A percentile compares a stretch with the other conserved stretches of the same genome.
phyloP scores from a whole-genome alignment of 257 asterid genomes.

The Lycium ferocissimum region DNA sequence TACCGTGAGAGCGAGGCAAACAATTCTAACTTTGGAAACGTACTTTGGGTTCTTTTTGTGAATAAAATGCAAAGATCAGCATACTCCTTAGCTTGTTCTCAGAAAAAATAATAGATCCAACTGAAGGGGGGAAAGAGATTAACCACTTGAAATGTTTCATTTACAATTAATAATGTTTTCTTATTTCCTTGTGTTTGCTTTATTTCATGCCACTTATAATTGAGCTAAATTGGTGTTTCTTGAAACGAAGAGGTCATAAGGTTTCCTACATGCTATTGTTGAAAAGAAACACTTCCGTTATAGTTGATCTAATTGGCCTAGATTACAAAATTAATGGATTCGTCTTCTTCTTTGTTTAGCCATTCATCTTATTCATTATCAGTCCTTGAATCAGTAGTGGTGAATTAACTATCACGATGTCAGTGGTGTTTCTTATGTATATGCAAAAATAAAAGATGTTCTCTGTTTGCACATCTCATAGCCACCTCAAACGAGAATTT shows the following conservation, averaged over 20 bases:
- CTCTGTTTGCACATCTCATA: slow-evolving; percentile 4
- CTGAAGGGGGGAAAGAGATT: background rate
- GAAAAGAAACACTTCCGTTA: background rate
- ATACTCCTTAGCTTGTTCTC: background rate
- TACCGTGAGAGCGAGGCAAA: background rate
- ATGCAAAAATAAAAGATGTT: background rate
- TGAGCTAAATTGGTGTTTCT: background rate
- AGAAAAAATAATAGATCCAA: background rate
- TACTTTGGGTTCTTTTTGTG: background rate
- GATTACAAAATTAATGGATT: background rate
- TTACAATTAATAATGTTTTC: background rate
- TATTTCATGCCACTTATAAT: background rate
- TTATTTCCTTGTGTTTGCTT: background rate
- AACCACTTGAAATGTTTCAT: background rate
- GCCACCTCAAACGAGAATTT: background rate
- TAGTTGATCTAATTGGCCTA: background rate
- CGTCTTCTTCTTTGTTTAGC: background rate
- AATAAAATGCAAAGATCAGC: background rate
- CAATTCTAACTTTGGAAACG: background rate
- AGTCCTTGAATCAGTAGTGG: background rate
- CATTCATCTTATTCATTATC: background rate
- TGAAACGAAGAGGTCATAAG: background rate
- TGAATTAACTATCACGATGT: background rate
- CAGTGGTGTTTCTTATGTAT: background rate
- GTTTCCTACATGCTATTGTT: slow-evolving; percentile 7